Evolutionary conservation across 1,284 basidiomycete genomes (phyloP).

Genomic region (Sporisorium graminicola): DNA sequence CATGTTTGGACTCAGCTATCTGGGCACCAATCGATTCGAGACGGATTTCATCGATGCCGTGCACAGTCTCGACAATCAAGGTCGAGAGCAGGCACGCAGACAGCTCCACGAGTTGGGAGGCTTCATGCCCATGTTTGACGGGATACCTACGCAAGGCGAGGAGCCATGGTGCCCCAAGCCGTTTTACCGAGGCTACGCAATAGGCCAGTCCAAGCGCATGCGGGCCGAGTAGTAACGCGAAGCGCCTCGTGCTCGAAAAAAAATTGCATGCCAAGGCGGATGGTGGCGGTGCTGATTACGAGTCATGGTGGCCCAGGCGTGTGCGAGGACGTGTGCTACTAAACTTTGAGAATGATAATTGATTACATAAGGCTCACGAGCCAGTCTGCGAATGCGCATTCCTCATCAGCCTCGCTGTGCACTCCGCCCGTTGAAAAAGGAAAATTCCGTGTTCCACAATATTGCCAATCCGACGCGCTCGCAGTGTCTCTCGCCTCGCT

Average conservation of each 20-base stretch:
- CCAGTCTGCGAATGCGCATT: slow-evolving; percentile 17
- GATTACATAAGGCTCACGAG: too few species aligned
- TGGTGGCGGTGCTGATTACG: too few species aligned
- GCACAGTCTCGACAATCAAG: not conserved
- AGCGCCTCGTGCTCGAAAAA: too few species aligned
- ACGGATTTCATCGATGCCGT: not conserved
- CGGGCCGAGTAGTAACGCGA: not conserved
- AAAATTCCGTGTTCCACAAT: not conserved
- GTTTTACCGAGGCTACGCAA: not conserved
- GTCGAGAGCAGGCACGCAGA: not conserved
- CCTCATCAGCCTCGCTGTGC: slow-evolving; percentile 10
- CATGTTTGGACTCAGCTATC: not conserved
- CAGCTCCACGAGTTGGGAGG: not conserved
- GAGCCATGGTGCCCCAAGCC: not conserved
- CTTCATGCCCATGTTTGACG: not conserved
- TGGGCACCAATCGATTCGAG: not conserved
- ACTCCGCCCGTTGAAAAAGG: not conserved
- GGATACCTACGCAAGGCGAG: not conserved
- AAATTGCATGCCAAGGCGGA: too few species aligned
- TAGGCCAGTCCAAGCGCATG: not conserved
- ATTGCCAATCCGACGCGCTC: too few species aligned
- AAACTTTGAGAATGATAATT: too few species aligned
- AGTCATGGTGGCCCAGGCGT: too few species aligned
- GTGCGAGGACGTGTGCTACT: too few species aligned
- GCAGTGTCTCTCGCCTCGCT: not conserved